Evolutionary conservation across 352 stramenopile species (phyloP).

Genomic region (Globisporangium polare): DNA sequence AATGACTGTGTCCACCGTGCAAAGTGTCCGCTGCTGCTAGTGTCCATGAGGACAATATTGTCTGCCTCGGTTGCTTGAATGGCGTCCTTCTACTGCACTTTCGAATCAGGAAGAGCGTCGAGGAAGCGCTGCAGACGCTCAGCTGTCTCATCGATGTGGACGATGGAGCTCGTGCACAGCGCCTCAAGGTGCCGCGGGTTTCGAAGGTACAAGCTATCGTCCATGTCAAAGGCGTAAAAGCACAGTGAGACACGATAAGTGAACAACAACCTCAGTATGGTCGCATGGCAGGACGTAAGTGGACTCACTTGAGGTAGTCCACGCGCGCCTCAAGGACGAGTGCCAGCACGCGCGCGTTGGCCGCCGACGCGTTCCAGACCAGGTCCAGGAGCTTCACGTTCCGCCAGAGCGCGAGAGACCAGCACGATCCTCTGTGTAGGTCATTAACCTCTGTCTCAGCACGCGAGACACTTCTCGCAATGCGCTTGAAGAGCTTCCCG

Average conservation of each 20-base stretch:
- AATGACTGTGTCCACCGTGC: not conserved
- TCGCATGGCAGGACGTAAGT: too few relatives aligned
- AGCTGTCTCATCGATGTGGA: constrained; percentile 29
- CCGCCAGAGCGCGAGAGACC: constrained; percentile 50
- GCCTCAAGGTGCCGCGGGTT: constrained; percentile 23
- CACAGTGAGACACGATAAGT: constrained; percentile 2
- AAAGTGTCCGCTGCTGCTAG: not conserved
- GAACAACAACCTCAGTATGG: too few relatives aligned
- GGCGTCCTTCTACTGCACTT: not conserved
- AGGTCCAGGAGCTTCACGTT: constrained; percentile 34
- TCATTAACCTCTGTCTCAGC: constrained; percentile 11
- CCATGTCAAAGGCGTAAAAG: too few relatives aligned
- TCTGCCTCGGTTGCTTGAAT: not conserved
- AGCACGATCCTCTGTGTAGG: constrained; percentile 11
- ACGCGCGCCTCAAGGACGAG: constrained; percentile 25
- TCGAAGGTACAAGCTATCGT: constrained; percentile 53
- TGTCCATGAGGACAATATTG: not conserved
- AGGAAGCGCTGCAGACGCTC: constrained; percentile 32
- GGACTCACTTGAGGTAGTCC: constrained; percentile 58
- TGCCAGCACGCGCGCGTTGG: constrained; percentile 18
- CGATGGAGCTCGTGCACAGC: constrained; percentile 18
- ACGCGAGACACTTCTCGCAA: constrained; percentile 29
- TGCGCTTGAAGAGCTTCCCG: constrained; percentile 40
- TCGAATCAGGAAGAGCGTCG: constrained; percentile 15
- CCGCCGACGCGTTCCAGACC: constrained; percentile 21